A percentile compares a stretch with the other conserved stretches of the same genome.
phyloP scores from a whole-genome alignment of 192 early-diverging fungal genomes.

The Geosiphon pyriformis region DNA sequence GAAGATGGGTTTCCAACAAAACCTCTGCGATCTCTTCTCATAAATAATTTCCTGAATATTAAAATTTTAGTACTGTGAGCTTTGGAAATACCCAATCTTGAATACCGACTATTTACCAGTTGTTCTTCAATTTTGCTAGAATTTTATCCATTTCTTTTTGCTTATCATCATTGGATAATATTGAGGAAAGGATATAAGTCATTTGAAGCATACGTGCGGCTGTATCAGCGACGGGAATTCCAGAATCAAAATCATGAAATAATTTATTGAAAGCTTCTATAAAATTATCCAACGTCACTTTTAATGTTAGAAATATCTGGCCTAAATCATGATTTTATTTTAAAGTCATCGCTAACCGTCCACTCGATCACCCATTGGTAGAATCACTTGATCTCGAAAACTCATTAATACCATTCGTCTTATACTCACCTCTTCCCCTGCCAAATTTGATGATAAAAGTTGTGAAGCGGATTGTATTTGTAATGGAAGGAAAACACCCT shows the following conservation, averaged over 20 bases:
- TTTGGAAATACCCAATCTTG: no score
- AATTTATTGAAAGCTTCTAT: constrained; percentile 58
- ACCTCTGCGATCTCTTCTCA: constrained; percentile 47
- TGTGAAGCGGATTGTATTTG: constrained; percentile 30
- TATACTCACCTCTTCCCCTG: constrained; percentile 28
- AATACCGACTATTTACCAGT: constrained; percentile 40
- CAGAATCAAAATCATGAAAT: constrained; percentile 59
- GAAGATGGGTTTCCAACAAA: constrained; percentile 42
- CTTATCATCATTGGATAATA: constrained; percentile 41
- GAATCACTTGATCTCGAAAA: constrained; percentile 63
- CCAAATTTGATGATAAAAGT: background rate
- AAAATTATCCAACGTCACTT: background rate
- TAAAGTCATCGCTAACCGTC: constrained; percentile 44
- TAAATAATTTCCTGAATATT: constrained; percentile 39
- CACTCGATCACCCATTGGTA: constrained; percentile 54
- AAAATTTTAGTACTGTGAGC: no score
- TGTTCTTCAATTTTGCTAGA: constrained; percentile 44
- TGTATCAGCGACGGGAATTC: constrained; percentile 56
- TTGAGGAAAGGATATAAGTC: constrained; percentile 57
- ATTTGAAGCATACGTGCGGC: constrained; percentile 68
- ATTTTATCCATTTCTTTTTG: constrained; percentile 48
- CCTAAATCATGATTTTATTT: background rate
- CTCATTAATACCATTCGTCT: constrained; percentile 54
- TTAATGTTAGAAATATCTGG: background rate
- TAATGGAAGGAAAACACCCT: constrained; percentile 80